These are phyloP conservation scores for Prunus yedoensis DNA, from an alignment of 331 rosid genomes.

Conservation along the genomic window DNA sequence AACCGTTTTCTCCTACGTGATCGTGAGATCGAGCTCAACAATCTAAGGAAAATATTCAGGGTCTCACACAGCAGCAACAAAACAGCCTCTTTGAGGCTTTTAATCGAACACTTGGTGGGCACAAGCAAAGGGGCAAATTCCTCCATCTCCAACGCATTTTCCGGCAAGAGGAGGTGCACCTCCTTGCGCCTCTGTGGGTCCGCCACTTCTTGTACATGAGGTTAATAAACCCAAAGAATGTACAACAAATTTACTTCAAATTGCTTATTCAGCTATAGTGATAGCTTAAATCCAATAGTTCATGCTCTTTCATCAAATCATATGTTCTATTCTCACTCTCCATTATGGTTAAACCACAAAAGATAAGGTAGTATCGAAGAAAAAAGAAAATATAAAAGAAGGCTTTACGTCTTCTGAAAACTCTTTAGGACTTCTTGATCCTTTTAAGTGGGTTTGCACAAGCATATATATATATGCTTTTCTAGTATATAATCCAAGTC, in stretches of 20 bases:
- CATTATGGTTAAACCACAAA: neutral
- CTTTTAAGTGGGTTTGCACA: neutral
- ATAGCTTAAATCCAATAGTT: neutral
- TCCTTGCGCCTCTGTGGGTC: no score
- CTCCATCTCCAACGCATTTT: no score
- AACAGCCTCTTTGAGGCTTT: no score
- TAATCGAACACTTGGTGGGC: no score
- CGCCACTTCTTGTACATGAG: neutral
- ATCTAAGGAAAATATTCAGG: no score
- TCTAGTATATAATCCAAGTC: no score
- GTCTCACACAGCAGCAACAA: no score
- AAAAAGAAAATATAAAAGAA: neutral
- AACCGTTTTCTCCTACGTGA: no score
- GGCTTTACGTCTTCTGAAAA: neutral
- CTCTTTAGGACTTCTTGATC: neutral
- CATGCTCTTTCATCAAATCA: neutral
- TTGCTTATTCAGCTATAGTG: neutral
- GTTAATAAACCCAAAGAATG: neutral
- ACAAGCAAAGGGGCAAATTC: no score
- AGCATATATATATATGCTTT: no score
- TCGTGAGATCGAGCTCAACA: no score
- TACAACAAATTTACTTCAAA: neutral
- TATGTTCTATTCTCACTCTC: neutral
- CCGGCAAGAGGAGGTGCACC: no score
- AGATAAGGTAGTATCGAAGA: neutral